Conservation (phyloP, 768 basidiomycete genomes). For the Boletus subcaerulescens region DNA sequence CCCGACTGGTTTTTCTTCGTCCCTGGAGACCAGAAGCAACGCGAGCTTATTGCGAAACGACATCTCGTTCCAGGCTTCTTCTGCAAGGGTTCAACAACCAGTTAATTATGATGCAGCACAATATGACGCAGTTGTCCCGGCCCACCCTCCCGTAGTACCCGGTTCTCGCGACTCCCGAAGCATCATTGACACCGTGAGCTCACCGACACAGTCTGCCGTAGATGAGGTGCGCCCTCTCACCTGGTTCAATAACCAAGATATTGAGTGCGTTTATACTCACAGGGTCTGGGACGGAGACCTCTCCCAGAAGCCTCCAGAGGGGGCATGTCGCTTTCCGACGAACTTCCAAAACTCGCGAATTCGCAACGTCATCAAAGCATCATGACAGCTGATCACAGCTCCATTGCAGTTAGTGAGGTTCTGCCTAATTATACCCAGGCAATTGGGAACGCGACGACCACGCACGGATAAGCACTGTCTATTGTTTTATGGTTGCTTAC, state of each 20-base stretch:
- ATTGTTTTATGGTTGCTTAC: not conserved
- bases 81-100: constrained; percentile 9
- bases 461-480: not conserved
- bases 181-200: constrained; percentile 2
- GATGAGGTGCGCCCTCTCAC: constrained; percentile 18
- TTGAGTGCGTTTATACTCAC: not conserved
- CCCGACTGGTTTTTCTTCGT: constrained; percentile 20
- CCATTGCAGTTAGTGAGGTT: constrained; percentile 14
- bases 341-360: constrained; percentile 13
- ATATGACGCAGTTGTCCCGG: not conserved
- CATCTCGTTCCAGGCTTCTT: not conserved
- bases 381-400: constrained; percentile 6
- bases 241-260: not conserved
- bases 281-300: constrained; percentile 15
- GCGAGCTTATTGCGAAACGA: constrained; percentile 10
- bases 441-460: not conserved
- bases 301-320: constrained; percentile 26
- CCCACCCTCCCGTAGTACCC: not conserved
- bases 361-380: constrained; percentile 1
- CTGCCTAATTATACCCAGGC: constrained; percentile 27
- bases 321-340: constrained; percentile 10
- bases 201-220: not conserved
- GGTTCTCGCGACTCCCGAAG: constrained; percentile 13
- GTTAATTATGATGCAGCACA: not conserved
- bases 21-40: constrained; percentile 17